These are phyloP conservation scores for Melastoma malabathricum DNA, from an alignment of 345 rosid species.

Conservation along the genomic window DNA sequence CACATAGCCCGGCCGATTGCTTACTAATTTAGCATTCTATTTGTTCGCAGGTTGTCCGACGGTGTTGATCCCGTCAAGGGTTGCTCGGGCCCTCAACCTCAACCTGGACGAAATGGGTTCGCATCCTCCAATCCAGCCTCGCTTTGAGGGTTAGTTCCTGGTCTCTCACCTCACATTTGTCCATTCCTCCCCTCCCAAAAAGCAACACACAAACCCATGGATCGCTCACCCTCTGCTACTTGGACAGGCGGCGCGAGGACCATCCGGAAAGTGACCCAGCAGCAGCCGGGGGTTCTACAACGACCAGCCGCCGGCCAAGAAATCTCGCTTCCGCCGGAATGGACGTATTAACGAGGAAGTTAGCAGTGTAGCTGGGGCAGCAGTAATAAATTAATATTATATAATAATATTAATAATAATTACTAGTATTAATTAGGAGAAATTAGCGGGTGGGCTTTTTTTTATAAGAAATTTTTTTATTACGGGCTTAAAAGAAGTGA, in stretches of 20 bases:
- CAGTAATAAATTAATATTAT: too few relatives aligned
- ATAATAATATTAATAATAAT: too few relatives aligned
- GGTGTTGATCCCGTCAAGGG: constrained; percentile 70
- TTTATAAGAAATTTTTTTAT: too few relatives aligned
- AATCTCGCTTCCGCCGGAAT: constrained; percentile 48
- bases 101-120: constrained; percentile 20
- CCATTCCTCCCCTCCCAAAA: neutral
- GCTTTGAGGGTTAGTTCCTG: constrained; percentile 8
- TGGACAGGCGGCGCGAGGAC: constrained; percentile 14
- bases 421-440: too few relatives aligned
- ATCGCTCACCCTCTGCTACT: neutral
- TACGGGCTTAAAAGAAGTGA: too few relatives aligned
- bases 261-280: constrained; percentile 5
- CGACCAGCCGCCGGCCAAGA: constrained; percentile 20
- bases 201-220: neutral
- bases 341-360: constrained; percentile 36
- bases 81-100: constrained; percentile 58
- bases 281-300: constrained; percentile 16
- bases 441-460: too few relatives aligned
- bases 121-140: constrained; percentile 20
- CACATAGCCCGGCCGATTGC: too few relatives aligned
- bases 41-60: constrained; percentile 23
- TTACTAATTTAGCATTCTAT: too few relatives aligned
- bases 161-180: neutral
- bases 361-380: too few relatives aligned